Base-by-base conservation (phyloP, 2,329 filamentous ascomycete genomes). In the Hymenotorrendiella dingleyae region DNA sequence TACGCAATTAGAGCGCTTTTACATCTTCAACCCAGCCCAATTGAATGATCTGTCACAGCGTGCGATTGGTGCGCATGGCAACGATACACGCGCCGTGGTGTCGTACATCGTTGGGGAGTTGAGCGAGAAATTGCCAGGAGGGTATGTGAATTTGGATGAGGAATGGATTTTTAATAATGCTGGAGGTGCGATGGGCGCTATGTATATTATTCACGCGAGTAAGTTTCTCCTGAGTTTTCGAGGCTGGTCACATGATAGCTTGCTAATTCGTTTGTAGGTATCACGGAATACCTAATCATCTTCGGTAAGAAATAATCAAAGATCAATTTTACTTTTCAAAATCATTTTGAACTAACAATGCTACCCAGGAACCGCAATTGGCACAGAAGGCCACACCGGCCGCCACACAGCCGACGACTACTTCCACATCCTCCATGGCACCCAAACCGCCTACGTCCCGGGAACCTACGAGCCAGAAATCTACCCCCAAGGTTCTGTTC, bases 141-240 rank as follows among this genome's bases (percentile, higher is more conserved):
- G 66, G 33, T 68, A 86, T 64, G 60, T 91, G 60, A 88, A 84
- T 67, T 62, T 76, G 42, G 69, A 83, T 46, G 79, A 91, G 67
- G 84, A 91, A 64, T 94, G 87, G 87, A 73, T 94, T 34, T 91
- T 94, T 59, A 94, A 94, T 73, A 94, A 94, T 60, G 87, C 87
- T 39, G 88, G 88, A 40, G 88, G 88, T 50, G 87, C 87, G 40
- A 94, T 94, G 88, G 88, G 88, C 43, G 85, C 77, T 59, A 93
- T 94, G 88, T 89, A 87, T 64, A 82, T 94, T 52, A 82, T 94
- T 57, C 88, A 94, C 62, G 86, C 87, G 46, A 90, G 84, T 84
- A 64, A 63, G 79, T 71, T 11, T 29, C 33, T 22, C 14, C n/a
- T 12, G 21, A 36, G n/a, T 30, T 27, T 19, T 29, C 20, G 42